Evolutionary conservation across 805 yeast genomes (phyloP).

Genomic region (Metschnikowia arizonensis): DNA sequence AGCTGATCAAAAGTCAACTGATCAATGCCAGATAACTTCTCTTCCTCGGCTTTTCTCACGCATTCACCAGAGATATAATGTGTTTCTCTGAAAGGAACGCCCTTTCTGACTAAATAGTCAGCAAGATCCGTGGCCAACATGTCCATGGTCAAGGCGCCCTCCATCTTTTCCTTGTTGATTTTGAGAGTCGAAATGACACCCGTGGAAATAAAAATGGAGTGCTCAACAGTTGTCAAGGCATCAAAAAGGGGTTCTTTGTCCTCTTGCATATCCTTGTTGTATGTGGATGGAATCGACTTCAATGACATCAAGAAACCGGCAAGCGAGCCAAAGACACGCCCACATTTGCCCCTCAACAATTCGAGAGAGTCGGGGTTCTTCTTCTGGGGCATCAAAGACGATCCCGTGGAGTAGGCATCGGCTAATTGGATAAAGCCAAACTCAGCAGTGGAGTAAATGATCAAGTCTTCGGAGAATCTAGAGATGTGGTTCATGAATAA

Average conservation of each 20-base stretch:
- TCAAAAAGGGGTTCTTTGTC: constrained; percentile 99
- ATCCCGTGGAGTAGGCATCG: constrained; percentile 98
- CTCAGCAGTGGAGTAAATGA: constrained; percentile 95
- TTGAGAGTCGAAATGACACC: constrained; percentile 89
- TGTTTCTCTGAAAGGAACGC: constrained; percentile 98
- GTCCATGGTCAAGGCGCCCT: constrained; percentile 90
- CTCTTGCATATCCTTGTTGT: constrained; percentile 98
- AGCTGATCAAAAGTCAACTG: constrained; percentile 74
- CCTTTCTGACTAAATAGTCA: constrained; percentile 93
- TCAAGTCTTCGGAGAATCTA: constrained; percentile 89
- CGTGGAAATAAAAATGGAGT: constrained; percentile 89
- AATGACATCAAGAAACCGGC: constrained; percentile 95
- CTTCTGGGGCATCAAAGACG: constrained; percentile 98
- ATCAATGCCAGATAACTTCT: constrained; percentile 78
- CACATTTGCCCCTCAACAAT: constrained; percentile 92
- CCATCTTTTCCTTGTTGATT: constrained; percentile 74
- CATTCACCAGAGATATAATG: constrained; percentile 99
- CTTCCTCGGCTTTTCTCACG: constrained; percentile 84
- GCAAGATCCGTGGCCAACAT: constrained; percentile 99
- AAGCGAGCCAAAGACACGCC: constrained; percentile 92
- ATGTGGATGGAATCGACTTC: constrained; percentile 96
- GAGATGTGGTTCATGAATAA: constrained; percentile 94
- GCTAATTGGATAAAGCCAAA: constrained; percentile 91
- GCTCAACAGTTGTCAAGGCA: constrained; percentile 83
- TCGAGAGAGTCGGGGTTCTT: constrained; percentile 97